Conservation (phyloP, 2,329 filamentous ascomycete genomes). For the Lasiodiplodia gonubiensis region DNA sequence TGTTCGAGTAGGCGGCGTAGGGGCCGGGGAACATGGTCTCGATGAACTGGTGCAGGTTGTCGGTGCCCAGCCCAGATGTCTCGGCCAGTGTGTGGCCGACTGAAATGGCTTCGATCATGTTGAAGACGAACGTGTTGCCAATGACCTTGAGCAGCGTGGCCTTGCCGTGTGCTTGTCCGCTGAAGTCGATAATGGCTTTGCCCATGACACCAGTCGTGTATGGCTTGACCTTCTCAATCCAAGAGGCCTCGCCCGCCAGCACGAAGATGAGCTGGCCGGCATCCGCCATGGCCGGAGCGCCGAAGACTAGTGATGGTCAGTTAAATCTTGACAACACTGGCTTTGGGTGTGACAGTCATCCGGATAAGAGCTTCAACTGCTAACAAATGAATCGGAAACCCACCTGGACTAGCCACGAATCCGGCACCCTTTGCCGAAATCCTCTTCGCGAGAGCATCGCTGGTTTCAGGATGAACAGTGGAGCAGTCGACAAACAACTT, state of each 20-base stretch:
- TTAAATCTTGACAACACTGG: conserved; percentile 30
- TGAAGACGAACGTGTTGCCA: conserved; percentile 84
- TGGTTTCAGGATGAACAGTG: conserved; percentile 84
- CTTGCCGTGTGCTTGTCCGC: conserved; percentile 69
- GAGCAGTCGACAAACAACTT: conserved; percentile 89
- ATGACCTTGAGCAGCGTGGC: conserved; percentile 79
- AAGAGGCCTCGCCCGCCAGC: conserved; percentile 66
- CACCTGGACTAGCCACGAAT: conserved; percentile 74
- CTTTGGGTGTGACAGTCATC: conserved; percentile 32
- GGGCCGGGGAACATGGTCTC: conserved; percentile 76
- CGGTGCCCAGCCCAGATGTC: conserved; percentile 75
- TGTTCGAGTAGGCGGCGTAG: conserved; percentile 73
- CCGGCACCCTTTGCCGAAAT: conserved; percentile 66
- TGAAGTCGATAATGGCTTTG: conserved; percentile 72
- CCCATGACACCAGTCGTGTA: conserved; percentile 77
- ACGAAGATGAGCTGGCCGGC: conserved; percentile 74
- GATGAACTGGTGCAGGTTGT: conserved; percentile 73
- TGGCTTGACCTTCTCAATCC: conserved; percentile 69
- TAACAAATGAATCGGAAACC: conserved; percentile 26
- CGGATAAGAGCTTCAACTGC: not conserved
- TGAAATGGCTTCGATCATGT: conserved; percentile 79
- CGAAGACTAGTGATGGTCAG: conserved; percentile 61
- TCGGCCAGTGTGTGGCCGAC: conserved; percentile 82
- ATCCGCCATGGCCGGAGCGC: conserved; percentile 73
- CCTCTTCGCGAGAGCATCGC: conserved; percentile 66